Base-by-base conservation (phyloP, 2,329 filamentous ascomycete genomes). In the Aspergillus candidus region DNA sequence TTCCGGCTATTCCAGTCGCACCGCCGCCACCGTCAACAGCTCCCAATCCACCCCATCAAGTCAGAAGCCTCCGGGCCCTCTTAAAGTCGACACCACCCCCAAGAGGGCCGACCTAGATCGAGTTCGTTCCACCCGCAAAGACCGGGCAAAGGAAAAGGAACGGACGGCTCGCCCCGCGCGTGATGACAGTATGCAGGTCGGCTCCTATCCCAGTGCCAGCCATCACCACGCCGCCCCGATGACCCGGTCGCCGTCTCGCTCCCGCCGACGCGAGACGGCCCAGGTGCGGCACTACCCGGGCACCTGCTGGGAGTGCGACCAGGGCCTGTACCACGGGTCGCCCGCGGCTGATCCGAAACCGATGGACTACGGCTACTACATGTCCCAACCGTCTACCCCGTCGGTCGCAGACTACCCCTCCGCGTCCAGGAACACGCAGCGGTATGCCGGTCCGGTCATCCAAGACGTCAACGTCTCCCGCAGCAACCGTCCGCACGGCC, bases 1-100 rank as follows among this genome's bases (percentile, higher is more conserved):
- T 65, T 80, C 78, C 53, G 78, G 78, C 56, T 81, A 81, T 69
- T 80, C 76, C 51, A 80, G 77, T 68, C 72, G 73, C 57, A 78
- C 76, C 56, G 71, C 70, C 53, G 72, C 73, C 51, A 73, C 74
- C 49, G 67, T 72, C 63, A 72, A 73, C 67, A 72, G 65, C 56
- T 62, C 72, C 72, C 66, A 75, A 71, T 74, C 74, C 59, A 69
- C 63, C 52, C 69, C 69, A 67, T 66, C 61, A 56, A 68, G 59
- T 58, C 66, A 60, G 56, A 66, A 60, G 53, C 64, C 57, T 49
- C 63, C 61, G 47, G 52, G 50, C 43, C 54, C 61, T 59, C 55
- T 64, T 61, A 70, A 64, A 53, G 50, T 67, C 48, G 62, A 68
- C 50, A 60, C 62, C 31, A 48, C 60, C 43, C 58, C 60, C 53